A percentile compares a stretch with the other conserved stretches of the same genome.
These are phyloP conservation scores for Dryadomyces sulphureus DNA, from an alignment of 2,329 filamentous ascomycete genomes.

Conservation along the genomic window DNA sequence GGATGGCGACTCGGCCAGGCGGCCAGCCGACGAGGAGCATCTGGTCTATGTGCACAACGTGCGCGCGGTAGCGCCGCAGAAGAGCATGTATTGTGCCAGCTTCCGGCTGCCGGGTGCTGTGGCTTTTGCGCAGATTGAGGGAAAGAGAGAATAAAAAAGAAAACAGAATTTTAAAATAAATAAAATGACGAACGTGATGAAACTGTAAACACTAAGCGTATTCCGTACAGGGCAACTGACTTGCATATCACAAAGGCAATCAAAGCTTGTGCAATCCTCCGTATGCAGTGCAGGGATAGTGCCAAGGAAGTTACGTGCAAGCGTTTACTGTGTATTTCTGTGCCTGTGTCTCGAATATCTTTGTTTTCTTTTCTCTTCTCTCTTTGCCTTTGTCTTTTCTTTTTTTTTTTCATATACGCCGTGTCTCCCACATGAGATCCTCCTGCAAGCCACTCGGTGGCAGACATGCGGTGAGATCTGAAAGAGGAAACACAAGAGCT, in stretches of 20 bases:
- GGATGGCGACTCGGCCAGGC: constrained; percentile 13
- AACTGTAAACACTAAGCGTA: no score
- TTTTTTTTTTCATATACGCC: no score
- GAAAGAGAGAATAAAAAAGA: neutral
- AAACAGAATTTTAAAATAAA: no score
- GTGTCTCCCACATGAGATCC: neutral
- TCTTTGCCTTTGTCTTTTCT: no score
- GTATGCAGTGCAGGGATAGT: neutral
- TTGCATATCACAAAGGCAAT: neutral
- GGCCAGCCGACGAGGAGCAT: constrained; percentile 12
- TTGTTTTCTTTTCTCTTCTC: no score
- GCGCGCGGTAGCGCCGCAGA: constrained; percentile 79
- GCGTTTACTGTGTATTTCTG: no score
- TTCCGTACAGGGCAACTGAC: no score
- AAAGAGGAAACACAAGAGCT: neutral
- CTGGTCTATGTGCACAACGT: constrained; percentile 52
- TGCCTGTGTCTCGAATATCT: no score
- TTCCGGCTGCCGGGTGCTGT: constrained; percentile 75
- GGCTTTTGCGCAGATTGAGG: constrained; percentile 46
- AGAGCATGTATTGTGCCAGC: constrained; percentile 92
- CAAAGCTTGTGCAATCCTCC: neutral
- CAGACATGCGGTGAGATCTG: neutral
- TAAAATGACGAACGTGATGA: no score
- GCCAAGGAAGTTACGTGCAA: neutral
- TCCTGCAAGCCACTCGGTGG: no score